These are phyloP conservation scores for Aspergillus phoenicis DNA, from an alignment of 2,329 filamentous ascomycete species.

Conservation along the genomic window DNA sequence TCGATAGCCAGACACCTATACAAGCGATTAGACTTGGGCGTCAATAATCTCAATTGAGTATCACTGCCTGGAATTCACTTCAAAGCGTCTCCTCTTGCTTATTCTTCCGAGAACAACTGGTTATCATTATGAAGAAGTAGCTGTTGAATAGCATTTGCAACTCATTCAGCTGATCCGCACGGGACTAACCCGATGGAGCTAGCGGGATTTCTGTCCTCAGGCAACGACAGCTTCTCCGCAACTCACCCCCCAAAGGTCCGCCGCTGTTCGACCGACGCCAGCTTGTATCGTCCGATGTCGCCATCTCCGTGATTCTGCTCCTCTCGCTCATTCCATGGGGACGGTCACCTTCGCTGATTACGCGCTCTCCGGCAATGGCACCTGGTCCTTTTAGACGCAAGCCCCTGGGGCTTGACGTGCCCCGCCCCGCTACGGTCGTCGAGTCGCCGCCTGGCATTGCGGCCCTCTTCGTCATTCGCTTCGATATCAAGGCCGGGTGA, in stretches of 20 bases:
- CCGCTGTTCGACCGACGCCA: background rate
- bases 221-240: slow-evolving; percentile 13
- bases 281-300: slow-evolving; percentile 6
- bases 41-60: background rate
- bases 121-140: background rate
- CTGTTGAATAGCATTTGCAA: background rate
- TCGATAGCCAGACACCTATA: background rate
- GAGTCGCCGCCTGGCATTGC: slow-evolving; percentile 59
- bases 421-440: slow-evolving; percentile 29
- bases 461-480: slow-evolving; percentile 84
- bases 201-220: slow-evolving; percentile 12
- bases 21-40: background rate
- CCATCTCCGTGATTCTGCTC: slow-evolving; percentile 11
- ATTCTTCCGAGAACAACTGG: background rate
- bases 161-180: background rate
- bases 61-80: background rate
- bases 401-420: slow-evolving; percentile 38
- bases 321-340: slow-evolving; percentile 28
- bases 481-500: slow-evolving; percentile 89
- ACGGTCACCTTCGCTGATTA: slow-evolving; percentile 14
- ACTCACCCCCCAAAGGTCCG: slow-evolving; percentile 1
- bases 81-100: background rate
- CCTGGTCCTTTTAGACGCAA: slow-evolving; percentile 33
- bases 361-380: slow-evolving; percentile 30
- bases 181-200: slow-evolving; percentile 14